Evolutionary conservation across 2,329 filamentous ascomycete genomes (phyloP), one percentile per base, ranked within the genome.

Genomic region (Zasmidium angulare): DNA sequence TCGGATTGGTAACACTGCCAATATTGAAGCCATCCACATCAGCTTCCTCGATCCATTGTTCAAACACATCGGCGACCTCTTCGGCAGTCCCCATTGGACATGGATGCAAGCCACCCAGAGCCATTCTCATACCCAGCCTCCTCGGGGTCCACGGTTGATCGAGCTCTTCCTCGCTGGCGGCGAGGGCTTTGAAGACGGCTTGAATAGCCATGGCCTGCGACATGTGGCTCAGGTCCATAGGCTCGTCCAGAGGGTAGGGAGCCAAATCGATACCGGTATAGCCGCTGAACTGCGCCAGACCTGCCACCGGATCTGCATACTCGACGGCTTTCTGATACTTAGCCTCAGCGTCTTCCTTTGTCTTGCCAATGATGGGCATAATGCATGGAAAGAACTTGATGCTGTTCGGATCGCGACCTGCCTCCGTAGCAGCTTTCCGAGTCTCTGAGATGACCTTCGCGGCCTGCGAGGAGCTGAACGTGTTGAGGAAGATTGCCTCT

Each of bases 1-100:
- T 23, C 10, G 55, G 55, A 23, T 20, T 40, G n/a, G 43, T 36
- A 9, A 23, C 29, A 21, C 46, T 19, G 9, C 47, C 19, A 17
- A 90, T 80, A 69, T 90, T 90, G 73, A 90, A 90, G 0, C 87
- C 87, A 67, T 90, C 87, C 1, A 90, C 81, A 63, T 89, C 87
- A 0, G 86, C 86, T 69, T 89, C 86, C 3, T 77, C 68, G 0
- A 89, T 76, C 87, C 87, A 90, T 0, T 76, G 88, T 71, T 90
- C 84, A 48, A 90, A 77, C 22, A 81, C 79, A 67, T 90, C 87
- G 0, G 86, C 87, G 1, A 90, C 86, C 63, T 85, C 82, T 11
- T 79, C 71, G 0, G 87, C 77, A 0, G 85, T 89, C 0, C 88
- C 87, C 0, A 89, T 84, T 1, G 86, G 72, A 0, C 85, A 79